These are phyloP conservation scores for Colletotrichum sp. DNA, from an alignment of 2,329 filamentous ascomycete species.

Conservation along the genomic window DNA sequence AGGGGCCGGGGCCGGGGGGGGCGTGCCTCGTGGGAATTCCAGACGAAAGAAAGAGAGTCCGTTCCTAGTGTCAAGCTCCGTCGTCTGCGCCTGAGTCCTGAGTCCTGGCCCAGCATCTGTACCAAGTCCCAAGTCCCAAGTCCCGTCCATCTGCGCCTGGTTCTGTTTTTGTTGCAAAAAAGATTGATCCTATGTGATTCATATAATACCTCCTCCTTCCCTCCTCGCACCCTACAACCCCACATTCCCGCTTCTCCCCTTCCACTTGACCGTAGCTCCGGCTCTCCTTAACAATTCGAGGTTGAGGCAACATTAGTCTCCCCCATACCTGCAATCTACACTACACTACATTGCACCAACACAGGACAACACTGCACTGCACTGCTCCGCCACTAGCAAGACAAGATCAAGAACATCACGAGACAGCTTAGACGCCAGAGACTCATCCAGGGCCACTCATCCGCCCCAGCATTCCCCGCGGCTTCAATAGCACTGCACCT, in stretches of 20 bases:
- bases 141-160: background rate
- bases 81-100: background rate
- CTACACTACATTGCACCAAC: background rate
- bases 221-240: background rate
- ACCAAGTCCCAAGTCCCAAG: background rate
- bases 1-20: background rate
- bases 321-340: background rate
- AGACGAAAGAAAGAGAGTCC: constrained; percentile 21
- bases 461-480: constrained; percentile 5
- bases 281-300: constrained; percentile 9
- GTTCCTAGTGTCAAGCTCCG: constrained; percentile 9
- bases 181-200: constrained; percentile 15
- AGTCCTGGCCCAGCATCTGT: background rate
- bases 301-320: constrained; percentile 1
- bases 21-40: constrained; percentile 16
- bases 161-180: constrained; percentile 1
- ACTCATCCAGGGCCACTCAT: background rate
- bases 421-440: background rate
- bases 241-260: constrained; percentile 5
- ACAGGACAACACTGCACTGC: background rate
- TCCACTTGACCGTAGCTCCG: constrained; percentile 17
- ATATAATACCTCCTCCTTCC: constrained; percentile 13
- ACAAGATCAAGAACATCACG: background rate
- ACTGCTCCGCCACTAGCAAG: background rate
- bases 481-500: background rate